These are phyloP conservation scores for Fusarium cicatricum DNA, from an alignment of 2,329 filamentous ascomycete genomes.

Conservation along the genomic window DNA sequence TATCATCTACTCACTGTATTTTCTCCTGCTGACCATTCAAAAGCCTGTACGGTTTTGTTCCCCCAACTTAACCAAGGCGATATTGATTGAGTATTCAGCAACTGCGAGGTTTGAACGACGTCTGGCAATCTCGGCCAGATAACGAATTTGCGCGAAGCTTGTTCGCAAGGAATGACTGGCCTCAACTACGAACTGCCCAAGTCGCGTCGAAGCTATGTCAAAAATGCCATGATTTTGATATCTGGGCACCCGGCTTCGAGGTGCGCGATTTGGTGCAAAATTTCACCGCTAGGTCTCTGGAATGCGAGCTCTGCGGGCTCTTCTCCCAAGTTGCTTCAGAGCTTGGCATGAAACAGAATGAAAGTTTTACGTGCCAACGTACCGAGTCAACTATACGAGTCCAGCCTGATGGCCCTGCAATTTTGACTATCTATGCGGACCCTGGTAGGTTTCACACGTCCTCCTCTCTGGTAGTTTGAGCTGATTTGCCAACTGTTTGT, in stretches of 20 bases:
- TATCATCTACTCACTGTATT: not conserved
- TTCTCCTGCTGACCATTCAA: not conserved
- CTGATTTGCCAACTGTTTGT: no score
- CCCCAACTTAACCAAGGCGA: no score
- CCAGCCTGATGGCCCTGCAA: not conserved
- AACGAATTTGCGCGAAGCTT: not conserved
- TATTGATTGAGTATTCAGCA: not conserved
- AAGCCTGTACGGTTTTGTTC: not conserved
- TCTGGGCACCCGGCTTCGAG: not conserved
- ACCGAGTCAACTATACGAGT: not conserved
- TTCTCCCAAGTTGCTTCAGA: not conserved
- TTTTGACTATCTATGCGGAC: not conserved
- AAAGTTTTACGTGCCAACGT: not conserved
- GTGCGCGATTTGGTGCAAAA: not conserved
- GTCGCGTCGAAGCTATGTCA: not conserved
- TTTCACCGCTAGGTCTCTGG: not conserved
- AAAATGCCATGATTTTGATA: not conserved
- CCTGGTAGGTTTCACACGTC: no score
- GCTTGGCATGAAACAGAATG: not conserved
- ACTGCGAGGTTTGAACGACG: not conserved
- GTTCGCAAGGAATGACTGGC: not conserved
- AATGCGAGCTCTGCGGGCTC: not conserved
- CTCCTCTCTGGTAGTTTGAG: no score
- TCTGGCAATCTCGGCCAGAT: not conserved
- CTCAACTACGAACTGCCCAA: rapidly evolving